These are phyloP conservation scores for Saksenaea oblongispora DNA, from an alignment of 371 early-diverging fungal species.

Conservation along the genomic window DNA sequence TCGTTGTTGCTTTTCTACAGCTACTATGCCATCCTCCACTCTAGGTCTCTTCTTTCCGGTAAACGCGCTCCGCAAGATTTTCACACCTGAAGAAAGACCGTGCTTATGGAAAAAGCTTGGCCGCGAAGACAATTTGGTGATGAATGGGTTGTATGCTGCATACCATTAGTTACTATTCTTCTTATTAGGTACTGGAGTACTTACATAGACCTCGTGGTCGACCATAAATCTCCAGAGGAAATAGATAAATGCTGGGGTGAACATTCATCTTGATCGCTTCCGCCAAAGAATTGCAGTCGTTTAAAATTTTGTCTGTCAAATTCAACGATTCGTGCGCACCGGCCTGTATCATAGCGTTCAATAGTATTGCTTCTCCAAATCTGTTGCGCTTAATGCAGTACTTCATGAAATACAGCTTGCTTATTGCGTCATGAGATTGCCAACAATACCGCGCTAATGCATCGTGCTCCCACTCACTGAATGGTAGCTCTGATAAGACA, in stretches of 20 bases:
- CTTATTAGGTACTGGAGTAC: not conserved
- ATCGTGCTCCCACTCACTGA: not conserved
- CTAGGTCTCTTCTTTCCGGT: not conserved
- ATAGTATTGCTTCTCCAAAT: not conserved
- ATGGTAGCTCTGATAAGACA: not conserved
- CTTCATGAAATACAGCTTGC: not conserved
- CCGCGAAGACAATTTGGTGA: not conserved
- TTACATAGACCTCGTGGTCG: constrained; percentile 1
- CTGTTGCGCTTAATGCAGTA: not conserved
- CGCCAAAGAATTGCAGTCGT: not conserved
- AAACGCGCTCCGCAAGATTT: not conserved
- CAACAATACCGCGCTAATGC: not conserved
- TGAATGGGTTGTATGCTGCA: not conserved
- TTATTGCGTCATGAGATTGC: not conserved
- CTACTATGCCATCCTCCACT: not conserved
- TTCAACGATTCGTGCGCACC: not conserved
- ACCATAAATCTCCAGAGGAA: not conserved
- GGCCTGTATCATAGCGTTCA: not conserved
- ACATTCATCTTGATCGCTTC: not conserved
- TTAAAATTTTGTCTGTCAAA: not conserved
- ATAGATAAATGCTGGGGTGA: not conserved
- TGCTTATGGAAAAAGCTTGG: not conserved
- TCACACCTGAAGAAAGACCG: constrained; percentile 1
- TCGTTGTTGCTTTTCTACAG: not conserved
- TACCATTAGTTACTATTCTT: not conserved